Percentiles rank a stretch among this genome's conserved stretches.
Evolutionary conservation across 2,329 filamentous ascomycete genomes (phyloP).

Genomic region (Gaeumannomyces sp.): DNA sequence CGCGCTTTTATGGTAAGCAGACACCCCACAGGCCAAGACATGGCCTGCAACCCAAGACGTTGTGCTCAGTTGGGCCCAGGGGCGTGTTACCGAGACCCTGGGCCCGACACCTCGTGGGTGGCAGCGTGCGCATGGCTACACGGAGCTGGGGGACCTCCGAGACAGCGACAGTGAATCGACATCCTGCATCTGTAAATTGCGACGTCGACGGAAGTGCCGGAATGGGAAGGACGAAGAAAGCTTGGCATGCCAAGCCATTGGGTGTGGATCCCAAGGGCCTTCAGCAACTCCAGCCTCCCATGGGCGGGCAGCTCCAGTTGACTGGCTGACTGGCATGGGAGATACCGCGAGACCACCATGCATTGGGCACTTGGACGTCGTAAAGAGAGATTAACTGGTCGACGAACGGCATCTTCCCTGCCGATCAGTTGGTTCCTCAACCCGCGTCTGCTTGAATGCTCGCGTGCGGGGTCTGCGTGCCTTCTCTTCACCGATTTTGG

Average conservation of each 20-base stretch:
- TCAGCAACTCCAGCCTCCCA: too few species aligned
- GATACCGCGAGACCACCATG: too few species aligned
- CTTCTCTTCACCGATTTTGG: too few species aligned
- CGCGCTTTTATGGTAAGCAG: slow-evolving; percentile 3
- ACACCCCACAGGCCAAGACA: background rate
- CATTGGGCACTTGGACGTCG: too few species aligned
- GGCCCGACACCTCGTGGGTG: background rate
- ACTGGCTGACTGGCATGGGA: too few species aligned
- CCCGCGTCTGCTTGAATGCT: too few species aligned
- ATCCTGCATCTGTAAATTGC: background rate
- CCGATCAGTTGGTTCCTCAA: too few species aligned
- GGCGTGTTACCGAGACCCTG: background rate
- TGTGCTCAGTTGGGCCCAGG: background rate
- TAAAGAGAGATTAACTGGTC: too few species aligned
- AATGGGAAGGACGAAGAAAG: background rate
- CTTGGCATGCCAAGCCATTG: background rate
- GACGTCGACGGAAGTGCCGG: background rate
- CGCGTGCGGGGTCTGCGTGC: too few species aligned
- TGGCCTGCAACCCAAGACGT: background rate
- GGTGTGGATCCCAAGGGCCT: background rate
- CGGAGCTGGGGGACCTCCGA: too few species aligned
- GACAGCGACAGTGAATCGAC: background rate
- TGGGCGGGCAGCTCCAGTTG: too few species aligned
- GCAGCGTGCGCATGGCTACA: background rate
- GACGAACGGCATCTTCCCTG: too few species aligned